Evolutionary conservation across 768 basidiomycete genomes (phyloP), one percentile per base, ranked within the genome.

Genomic region (Podaxis sp.): DNA sequence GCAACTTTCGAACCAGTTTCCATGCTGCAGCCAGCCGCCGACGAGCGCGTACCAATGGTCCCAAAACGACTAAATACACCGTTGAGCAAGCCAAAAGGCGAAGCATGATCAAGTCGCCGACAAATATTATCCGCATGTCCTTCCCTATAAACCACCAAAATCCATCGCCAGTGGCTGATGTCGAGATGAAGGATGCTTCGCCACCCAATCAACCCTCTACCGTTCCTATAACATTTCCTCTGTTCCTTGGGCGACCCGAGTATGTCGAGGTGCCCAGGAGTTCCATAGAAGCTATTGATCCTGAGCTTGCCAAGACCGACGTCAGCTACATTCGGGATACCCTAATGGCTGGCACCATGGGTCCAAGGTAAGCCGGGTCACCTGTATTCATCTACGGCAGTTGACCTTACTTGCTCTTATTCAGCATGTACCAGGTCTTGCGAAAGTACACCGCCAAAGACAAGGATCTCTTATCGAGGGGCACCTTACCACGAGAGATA

Each of bases 251-350:
- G 36, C 82, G 84, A 15, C 87, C 88, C 0, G 72, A 76, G 0
- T 86, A 77, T 64, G 67, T 74, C 28, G 81, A 81, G 44, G 75
- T 89, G 52, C 70, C 79, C 15, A 68, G 70, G 22, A 82, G 82
- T 36, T 77, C 80, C 42, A 67, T 91, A 40, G 68, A 72, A 2
- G 81, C 82, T 7, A 75, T 84, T 61, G 84, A 84, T 38, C 81
- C 85, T 24, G 78, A 75, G 9, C 74, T 88, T 8, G 73, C 63
- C 6, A 79, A 79, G 19, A 76, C 82, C 11, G 80, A 83, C 17
- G 64, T 83, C 38, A 75, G 81, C 13, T 89, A 84, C 66, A 73
- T 91, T 62, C 84, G 82, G 17, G 80, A 84, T 33, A 74, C 74
- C 17, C 71, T 90, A 28, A 42, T 39, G 59, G 64, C 53, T 52